Conservation (phyloP, 176 grass and related monocot genomes). For the Echinochloa phyllopogon region DNA sequence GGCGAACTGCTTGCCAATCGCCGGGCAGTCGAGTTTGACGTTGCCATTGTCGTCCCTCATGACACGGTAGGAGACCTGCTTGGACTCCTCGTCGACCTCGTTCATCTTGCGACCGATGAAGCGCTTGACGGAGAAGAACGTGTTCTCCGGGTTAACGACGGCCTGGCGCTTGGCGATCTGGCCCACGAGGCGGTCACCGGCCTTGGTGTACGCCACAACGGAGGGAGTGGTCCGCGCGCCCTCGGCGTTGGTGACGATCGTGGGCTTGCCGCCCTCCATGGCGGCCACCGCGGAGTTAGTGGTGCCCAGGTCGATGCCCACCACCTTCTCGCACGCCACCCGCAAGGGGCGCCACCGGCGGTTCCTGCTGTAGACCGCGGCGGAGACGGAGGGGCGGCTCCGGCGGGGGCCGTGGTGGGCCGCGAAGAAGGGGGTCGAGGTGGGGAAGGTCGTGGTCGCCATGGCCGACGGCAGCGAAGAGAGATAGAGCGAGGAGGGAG, state of each 20-base stretch:
- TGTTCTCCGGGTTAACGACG: conserved; percentile 84
- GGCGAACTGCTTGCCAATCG: conserved; percentile 71
- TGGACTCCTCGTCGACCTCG: conserved; percentile 76
- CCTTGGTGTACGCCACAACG: conserved; percentile 79
- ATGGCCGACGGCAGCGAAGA: conserved; percentile 24
- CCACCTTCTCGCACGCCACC: conserved; percentile 72
- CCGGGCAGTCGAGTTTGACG: conserved; percentile 77
- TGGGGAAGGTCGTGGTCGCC: conserved; percentile 46
- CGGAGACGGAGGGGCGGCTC: conserved; percentile 17
- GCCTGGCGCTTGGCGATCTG: conserved; percentile 91
- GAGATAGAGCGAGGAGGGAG: not conserved
- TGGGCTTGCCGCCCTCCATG: conserved; percentile 83
- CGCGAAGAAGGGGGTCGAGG: conserved; percentile 54
- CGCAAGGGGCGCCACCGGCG: conserved; percentile 58
- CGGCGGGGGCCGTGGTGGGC: conserved; percentile 19
- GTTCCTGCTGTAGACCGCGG: conserved; percentile 42
- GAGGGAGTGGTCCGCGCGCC: conserved; percentile 82
- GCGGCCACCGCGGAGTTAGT: conserved; percentile 84
- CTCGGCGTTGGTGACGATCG: conserved; percentile 88
- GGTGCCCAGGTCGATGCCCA: conserved; percentile 82
- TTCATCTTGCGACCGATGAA: conserved; percentile 84
- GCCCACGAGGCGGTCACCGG: conserved; percentile 72
- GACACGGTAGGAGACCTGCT: conserved; percentile 76
- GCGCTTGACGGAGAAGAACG: conserved; percentile 80
- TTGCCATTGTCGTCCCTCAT: conserved; percentile 72